These are phyloP conservation scores for Tuber calosporum DNA, from an alignment of 495 filamentous ascomycete genomes.

Conservation along the genomic window DNA sequence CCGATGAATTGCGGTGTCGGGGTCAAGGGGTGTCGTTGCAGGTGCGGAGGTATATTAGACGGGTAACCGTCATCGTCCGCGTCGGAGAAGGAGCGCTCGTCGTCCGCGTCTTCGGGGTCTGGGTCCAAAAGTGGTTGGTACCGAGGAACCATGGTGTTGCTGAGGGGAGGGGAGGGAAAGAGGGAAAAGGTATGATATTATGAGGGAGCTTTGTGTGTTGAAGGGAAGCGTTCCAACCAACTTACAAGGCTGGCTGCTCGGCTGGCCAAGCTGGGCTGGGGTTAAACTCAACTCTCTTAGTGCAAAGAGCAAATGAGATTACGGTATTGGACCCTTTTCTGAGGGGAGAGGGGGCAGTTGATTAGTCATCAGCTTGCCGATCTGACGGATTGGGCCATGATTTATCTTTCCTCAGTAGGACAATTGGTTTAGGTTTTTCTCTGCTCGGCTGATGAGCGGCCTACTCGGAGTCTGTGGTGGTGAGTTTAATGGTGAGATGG, in stretches of 20 bases:
- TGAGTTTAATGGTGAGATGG: not conserved
- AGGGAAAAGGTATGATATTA: not conserved
- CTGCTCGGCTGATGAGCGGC: not conserved
- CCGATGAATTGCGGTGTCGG: conserved; percentile 55
- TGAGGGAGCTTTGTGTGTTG: not conserved
- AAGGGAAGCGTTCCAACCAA: conserved; percentile 1
- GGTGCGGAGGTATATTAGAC: conserved; percentile 12
- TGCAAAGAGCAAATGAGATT: not conserved
- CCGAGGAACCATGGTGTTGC: conserved; percentile 15
- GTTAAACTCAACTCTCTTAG: not conserved
- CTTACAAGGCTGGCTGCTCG: not conserved
- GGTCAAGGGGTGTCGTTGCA: conserved; percentile 19
- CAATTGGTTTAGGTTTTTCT: not conserved
- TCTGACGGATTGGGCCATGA: not conserved
- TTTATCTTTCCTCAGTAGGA: not conserved
- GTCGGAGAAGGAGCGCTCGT: conserved; percentile 53
- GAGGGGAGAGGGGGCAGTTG: not conserved
- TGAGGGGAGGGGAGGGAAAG: not conserved
- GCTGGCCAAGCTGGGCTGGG: not conserved
- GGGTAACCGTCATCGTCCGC: conserved; percentile 38
- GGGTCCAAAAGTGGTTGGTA: conserved; percentile 33
- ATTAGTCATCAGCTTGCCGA: conserved; percentile 5
- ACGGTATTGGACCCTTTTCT: conserved; percentile 2
- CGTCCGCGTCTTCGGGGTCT: conserved; percentile 51
- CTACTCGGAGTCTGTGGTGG: not conserved